phyloP scores from a whole-genome alignment of 2,329 filamentous ascomycete species.

The Ophiostoma sp. region DNA sequence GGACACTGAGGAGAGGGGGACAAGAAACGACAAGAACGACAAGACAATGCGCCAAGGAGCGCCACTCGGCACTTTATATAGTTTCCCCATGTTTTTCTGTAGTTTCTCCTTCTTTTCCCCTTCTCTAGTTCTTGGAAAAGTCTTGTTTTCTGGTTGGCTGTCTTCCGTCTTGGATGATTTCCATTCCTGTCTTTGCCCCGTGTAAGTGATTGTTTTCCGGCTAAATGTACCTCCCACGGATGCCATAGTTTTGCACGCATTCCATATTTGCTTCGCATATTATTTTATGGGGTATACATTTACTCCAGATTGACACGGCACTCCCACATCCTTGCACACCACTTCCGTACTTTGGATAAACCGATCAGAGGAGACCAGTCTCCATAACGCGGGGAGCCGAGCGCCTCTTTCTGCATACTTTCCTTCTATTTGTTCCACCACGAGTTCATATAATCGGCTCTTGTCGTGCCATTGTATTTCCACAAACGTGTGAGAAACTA shows the following conservation, averaged over 20 bases:
- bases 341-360: conserved; percentile 21
- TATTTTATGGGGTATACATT: background rate
- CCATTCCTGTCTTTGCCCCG: background rate
- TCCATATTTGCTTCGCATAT: background rate
- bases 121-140: background rate
- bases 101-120: background rate
- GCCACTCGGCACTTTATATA: conserved; percentile 3
- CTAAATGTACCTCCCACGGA: background rate
- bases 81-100: background rate
- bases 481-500: background rate
- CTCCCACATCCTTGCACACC: too few species aligned
- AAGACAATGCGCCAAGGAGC: background rate
- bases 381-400: conserved; percentile 10
- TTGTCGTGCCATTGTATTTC: background rate
- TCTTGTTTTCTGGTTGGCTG: background rate
- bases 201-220: background rate
- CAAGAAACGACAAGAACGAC: background rate
- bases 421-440: background rate
- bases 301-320: background rate
- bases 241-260: background rate
- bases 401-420: background rate
- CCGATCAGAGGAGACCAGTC: background rate
- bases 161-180: background rate
- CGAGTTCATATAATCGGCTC: background rate
- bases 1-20: background rate